phyloP scores from a whole-genome alignment of 75 land plant genomes.

The Cupressus sempervirens region DNA sequence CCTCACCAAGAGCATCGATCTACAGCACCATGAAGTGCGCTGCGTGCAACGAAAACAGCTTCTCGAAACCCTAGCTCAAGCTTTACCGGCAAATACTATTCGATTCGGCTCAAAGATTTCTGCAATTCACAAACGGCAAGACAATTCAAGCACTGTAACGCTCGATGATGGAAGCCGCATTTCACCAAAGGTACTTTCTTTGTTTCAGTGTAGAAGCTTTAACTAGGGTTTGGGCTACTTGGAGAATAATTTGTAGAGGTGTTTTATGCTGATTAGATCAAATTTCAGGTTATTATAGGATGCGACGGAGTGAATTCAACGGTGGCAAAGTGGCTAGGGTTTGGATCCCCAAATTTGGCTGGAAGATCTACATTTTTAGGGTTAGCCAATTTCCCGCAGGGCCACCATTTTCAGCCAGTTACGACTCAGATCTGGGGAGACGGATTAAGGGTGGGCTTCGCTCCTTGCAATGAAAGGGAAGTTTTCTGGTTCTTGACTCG shows the following conservation, averaged over 20 bases:
- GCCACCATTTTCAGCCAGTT: constrained; percentile 36
- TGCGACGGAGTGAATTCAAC: constrained; percentile 72
- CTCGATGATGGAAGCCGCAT: constrained; percentile 38
- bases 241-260: not conserved
- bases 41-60: constrained; percentile 40
- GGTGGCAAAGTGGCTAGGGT: constrained; percentile 63
- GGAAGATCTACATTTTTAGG: constrained; percentile 53
- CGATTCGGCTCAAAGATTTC: constrained; percentile 33
- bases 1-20: not conserved
- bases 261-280: not conserved
- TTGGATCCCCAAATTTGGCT: constrained; percentile 31
- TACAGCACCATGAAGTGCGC: not conserved
- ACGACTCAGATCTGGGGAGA: constrained; percentile 38
- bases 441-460: constrained; percentile 42
- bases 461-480: constrained; percentile 41
- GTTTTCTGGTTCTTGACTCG: constrained; percentile 62
- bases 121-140: not conserved
- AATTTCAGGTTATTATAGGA: constrained; percentile 60
- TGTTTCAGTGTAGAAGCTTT: not conserved
- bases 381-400: constrained; percentile 20
- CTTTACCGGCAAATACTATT: constrained; percentile 35
- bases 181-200: constrained; percentile 30
- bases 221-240: not conserved
- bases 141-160: constrained; percentile 16
- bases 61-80: constrained; percentile 47